These are phyloP conservation scores for Ensete ventricosum DNA, from an alignment of 176 grass and related monocot genomes.

Conservation along the genomic window DNA sequence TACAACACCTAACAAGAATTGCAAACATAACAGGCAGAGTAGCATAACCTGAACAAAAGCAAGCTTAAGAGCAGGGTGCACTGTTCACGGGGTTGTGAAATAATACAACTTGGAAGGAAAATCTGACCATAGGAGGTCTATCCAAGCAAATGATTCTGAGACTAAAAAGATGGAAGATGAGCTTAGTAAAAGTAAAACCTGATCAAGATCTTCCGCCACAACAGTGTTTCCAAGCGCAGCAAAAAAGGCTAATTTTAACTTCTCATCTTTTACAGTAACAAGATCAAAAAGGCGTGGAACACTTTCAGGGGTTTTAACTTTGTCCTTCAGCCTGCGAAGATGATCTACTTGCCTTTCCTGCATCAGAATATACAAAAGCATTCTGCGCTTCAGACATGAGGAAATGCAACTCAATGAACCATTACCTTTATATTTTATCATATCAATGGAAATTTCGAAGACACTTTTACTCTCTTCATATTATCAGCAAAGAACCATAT, in stretches of 20 bases:
- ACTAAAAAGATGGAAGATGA: constrained; percentile 20
- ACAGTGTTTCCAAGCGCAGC: constrained; percentile 70
- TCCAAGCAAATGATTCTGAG: not conserved
- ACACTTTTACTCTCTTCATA: not conserved
- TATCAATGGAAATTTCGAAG: not conserved
- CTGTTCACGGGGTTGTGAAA: not conserved
- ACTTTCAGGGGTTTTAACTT: constrained; percentile 66
- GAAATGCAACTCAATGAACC: no score
- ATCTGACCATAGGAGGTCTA: not conserved
- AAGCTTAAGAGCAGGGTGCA: not conserved
- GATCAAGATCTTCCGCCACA: constrained; percentile 76
- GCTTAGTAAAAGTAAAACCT: constrained; percentile 41
- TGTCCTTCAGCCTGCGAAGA: constrained; percentile 42
- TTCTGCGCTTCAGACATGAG: not conserved
- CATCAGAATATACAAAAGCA: constrained; percentile 10
- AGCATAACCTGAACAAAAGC: not conserved
- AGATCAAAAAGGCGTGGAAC: constrained; percentile 92
- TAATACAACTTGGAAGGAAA: no score
- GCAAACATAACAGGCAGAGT: not conserved
- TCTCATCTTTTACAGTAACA: constrained; percentile 82
- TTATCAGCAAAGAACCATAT: not conserved
- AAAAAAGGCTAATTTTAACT: constrained; percentile 72
- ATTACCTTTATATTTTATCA: no score
- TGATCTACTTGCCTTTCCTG: constrained; percentile 84
- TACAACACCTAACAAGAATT: not conserved